Percentiles rank a stretch among this genome's conserved stretches.
These are phyloP conservation scores for Metschnikowia peoriensis DNA, from an alignment of 805 yeast species.

Conservation along the genomic window DNA sequence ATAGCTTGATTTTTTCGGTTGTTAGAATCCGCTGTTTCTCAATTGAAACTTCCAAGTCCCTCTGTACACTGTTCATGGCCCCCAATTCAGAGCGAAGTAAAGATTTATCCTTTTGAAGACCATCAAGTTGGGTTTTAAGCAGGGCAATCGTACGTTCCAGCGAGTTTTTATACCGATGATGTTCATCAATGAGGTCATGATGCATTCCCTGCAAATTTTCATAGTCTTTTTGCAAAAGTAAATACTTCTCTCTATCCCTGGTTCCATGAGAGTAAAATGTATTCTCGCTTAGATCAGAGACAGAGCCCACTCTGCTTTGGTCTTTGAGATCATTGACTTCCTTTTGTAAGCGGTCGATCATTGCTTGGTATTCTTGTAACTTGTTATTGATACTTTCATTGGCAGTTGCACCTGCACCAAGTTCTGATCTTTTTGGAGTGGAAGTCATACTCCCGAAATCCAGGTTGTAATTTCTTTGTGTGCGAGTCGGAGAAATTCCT, in stretches of 20 bases:
- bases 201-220: slow-evolving; percentile 12
- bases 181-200: slow-evolving; percentile 13
- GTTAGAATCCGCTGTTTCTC: slow-evolving; percentile 43
- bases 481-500: not conserved
- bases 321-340: slow-evolving; percentile 32
- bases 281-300: slow-evolving; percentile 9
- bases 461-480: not conserved
- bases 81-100: slow-evolving; percentile 11
- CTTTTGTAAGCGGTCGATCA: slow-evolving; percentile 30
- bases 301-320: slow-evolving; percentile 12
- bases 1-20: slow-evolving; percentile 45
- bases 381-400: slow-evolving; percentile 24
- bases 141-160: slow-evolving; percentile 12
- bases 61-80: slow-evolving; percentile 31
- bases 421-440: not conserved
- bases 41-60: slow-evolving; percentile 39
- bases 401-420: not conserved
- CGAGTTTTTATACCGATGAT: slow-evolving; percentile 4
- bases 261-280: slow-evolving; percentile 2
- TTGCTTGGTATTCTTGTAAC: slow-evolving; percentile 29
- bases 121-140: slow-evolving; percentile 13
- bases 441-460: not conserved
- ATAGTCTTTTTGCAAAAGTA: slow-evolving; percentile 15
- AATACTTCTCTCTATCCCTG: slow-evolving; percentile 11
- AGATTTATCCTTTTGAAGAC: slow-evolving; percentile 12